A percentile compares a stretch with the other conserved stretches of the same genome.
Evolutionary conservation across 805 yeast genomes (phyloP).

Genomic region (Scheffersomyces ergatensis): DNA sequence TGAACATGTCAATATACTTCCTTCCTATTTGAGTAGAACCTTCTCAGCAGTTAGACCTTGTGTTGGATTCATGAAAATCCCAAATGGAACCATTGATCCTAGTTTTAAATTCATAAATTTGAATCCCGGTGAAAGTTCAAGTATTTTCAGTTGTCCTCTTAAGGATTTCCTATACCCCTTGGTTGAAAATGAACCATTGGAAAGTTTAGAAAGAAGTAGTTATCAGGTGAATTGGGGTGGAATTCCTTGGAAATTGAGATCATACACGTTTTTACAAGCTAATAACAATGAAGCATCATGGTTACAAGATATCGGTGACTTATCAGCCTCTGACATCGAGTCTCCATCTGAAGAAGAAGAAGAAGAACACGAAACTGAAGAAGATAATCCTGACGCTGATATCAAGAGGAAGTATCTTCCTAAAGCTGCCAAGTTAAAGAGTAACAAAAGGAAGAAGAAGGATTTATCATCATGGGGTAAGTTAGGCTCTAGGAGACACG

Average conservation of each 20-base stretch:
- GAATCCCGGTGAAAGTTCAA: constrained; percentile 76
- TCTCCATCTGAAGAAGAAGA: constrained; percentile 32
- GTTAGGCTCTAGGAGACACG: constrained; percentile 35
- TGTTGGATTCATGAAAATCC: constrained; percentile 56
- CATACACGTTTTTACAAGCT: constrained; percentile 56
- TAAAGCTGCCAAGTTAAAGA: too few species aligned
- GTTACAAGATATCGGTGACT: constrained; percentile 55
- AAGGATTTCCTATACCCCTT: constrained; percentile 50
- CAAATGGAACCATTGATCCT: constrained; percentile 10
- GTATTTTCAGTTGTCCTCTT: constrained; percentile 69
- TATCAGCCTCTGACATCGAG: constrained; percentile 50
- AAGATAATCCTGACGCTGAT: constrained; percentile 9
- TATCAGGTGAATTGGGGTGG: constrained; percentile 65
- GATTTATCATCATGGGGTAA: constrained; percentile 35
- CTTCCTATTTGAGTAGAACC: constrained; percentile 80
- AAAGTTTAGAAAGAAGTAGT: constrained; percentile 29
- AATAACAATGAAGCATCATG: constrained; percentile 59
- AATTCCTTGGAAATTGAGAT: constrained; percentile 61
- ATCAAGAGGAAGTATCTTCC: constrained; percentile 4
- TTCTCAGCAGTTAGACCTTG: constrained; percentile 82
- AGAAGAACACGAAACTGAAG: constrained; percentile 11
- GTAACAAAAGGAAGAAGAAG: constrained; percentile 2
- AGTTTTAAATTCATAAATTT: constrained; percentile 27
- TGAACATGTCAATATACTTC: constrained; percentile 62
- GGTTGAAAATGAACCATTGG: constrained; percentile 15